Percentiles rank a stretch among this genome's conserved stretches.
These are phyloP conservation scores for Phoma sp. DNA, from an alignment of 2,329 filamentous ascomycete species.

Conservation along the genomic window DNA sequence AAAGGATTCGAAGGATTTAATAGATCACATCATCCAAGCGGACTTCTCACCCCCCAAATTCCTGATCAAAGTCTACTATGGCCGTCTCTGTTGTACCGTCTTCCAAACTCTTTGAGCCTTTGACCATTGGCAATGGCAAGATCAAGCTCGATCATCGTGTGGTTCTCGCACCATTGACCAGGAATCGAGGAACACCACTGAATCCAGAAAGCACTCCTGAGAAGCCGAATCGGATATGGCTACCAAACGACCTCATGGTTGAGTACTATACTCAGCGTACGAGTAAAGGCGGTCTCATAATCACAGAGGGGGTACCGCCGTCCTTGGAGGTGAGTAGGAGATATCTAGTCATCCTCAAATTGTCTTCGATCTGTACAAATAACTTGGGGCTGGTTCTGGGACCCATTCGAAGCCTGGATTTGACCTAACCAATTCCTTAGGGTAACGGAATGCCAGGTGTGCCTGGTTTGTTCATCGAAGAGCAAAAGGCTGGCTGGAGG, in stretches of 20 bases:
- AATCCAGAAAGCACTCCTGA: constrained; percentile 48
- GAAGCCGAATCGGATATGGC: constrained; percentile 57
- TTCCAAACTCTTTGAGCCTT: constrained; percentile 42
- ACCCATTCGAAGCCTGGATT: too few relatives aligned
- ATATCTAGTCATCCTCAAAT: not conserved
- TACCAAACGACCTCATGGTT: constrained; percentile 48
- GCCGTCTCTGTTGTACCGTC: constrained; percentile 22
- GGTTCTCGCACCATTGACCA: constrained; percentile 44
- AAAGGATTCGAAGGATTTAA: not conserved
- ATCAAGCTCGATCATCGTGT: constrained; percentile 42
- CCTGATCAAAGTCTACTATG: not conserved
- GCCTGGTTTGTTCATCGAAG: constrained; percentile 34
- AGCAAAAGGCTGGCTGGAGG: constrained; percentile 57
- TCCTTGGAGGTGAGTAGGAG: constrained; percentile 49
- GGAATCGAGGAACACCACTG: constrained; percentile 54
- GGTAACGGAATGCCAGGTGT: constrained; percentile 40
- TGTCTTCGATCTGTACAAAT: not conserved
- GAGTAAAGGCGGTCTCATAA: constrained; percentile 60
- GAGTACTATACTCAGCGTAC: constrained; percentile 62
- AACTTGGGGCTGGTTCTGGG: not conserved
- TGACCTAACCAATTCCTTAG: constrained; percentile 12
- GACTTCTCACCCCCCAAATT: not conserved
- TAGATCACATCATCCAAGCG: not conserved
- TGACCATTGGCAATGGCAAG: constrained; percentile 42
- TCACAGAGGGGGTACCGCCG: constrained; percentile 63